Conservation (phyloP, 2,329 filamentous ascomycete species). For the Fusarium sp. region DNA sequence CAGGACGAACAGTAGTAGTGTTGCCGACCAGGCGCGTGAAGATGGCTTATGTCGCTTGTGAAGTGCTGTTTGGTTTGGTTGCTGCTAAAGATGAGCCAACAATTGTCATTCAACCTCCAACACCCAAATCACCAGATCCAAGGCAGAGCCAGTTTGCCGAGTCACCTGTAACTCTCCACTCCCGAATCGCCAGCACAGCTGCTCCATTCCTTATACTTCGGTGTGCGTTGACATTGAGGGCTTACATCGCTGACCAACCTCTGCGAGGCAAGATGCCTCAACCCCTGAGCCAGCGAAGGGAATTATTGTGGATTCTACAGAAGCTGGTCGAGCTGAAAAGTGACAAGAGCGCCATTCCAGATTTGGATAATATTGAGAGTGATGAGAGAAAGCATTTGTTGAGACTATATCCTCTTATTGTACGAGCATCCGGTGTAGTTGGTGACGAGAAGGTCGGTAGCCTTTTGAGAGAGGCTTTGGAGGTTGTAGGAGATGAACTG, state of each 20-base stretch:
- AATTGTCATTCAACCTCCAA: conserved; percentile 54
- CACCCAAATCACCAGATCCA: conserved; percentile 52
- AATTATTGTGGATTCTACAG: conserved; percentile 76
- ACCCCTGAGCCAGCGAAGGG: conserved; percentile 80
- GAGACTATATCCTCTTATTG: conserved; percentile 80
- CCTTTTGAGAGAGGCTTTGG: conserved; percentile 67
- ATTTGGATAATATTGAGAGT: conserved; percentile 59
- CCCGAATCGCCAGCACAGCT: conserved; percentile 76
- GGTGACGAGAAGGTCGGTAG: conserved; percentile 69
- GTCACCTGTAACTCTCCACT: conserved; percentile 49
- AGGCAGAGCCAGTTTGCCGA: conserved; percentile 33
- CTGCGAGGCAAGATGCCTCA: conserved; percentile 89
- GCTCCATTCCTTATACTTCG: conserved; percentile 86
- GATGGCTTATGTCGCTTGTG: conserved; percentile 83
- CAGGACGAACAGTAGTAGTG: conserved; percentile 77
- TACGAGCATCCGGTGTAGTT: conserved; percentile 65
- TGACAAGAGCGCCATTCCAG: conserved; percentile 75
- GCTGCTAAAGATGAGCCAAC: conserved; percentile 52
- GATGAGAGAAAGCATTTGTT: conserved; percentile 78
- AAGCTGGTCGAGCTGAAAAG: conserved; percentile 73
- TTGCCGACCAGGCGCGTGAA: conserved; percentile 70
- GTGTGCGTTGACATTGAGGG: conserved; percentile 79
- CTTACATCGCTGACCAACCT: conserved; percentile 91
- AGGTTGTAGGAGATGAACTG: conserved; percentile 67
- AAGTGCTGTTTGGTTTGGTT: conserved; percentile 79